Base-by-base conservation (phyloP, 805 yeast species). In the Debaryomyces maramus region DNA sequence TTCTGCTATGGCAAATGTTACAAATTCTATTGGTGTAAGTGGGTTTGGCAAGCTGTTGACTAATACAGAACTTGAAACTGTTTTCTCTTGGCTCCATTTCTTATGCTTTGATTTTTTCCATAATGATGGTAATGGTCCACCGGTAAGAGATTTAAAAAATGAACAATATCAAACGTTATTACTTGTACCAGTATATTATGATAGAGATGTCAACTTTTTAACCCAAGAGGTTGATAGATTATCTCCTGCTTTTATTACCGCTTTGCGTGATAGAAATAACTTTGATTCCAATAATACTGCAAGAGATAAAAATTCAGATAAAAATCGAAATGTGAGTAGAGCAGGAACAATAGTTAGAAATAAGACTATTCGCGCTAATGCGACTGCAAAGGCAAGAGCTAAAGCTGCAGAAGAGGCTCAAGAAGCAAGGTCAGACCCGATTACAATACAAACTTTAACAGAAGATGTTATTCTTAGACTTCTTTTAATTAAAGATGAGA, bases 71-170 rank as follows among this genome's bases (percentile, higher is more conserved):
- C 63, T 85, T 21, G 88, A 82, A 37, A 76, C 83, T 1, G 77
- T 86, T 0, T 81, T 82, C 45, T 68, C 77, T 0, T 88, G 96
- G 96, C 58, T 88, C 16, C 66, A 76, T 34, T 67, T 75, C 5
- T 59, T 85, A n/a, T 75, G 88, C 38, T 58, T 75, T 34, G 90
- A 81, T 43, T 88, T 87, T 55, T 88, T 88, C 63, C 80, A 88
- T 57, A 81, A 85, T 52, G 81, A 77, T 32, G 95, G 95, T 0
- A 83, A 82, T 23, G 96, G 96, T 0, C 93, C 93, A 0, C 75
- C 88, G 1, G 49, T 86, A 21, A 79, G 75, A 44, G 77, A 75
- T 6, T 63, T 88, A 51, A 81, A 81, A 45, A 77, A 78, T 41
- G 76, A 72, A 21, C 73, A 76, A 24, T 88, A 84, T 55, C 87